Conservation (phyloP, 441 rosid genomes). For the Eruca vesicaria region DNA sequence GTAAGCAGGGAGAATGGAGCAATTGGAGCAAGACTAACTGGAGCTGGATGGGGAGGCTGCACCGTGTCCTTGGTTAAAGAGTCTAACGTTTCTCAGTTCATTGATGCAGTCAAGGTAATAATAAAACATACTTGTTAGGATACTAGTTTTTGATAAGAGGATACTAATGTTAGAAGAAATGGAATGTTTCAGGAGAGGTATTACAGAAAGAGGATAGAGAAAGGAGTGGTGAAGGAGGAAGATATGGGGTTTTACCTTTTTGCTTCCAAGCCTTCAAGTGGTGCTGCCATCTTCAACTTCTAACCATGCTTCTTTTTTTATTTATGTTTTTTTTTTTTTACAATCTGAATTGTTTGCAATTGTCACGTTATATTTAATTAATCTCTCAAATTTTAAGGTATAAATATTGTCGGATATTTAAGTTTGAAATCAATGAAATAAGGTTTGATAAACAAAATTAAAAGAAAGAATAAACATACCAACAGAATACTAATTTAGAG, state of each 20-base stretch:
- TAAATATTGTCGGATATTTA: not conserved
- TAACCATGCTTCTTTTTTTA: constrained; percentile 23
- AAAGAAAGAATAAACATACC: not conserved
- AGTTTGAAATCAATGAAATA: not conserved
- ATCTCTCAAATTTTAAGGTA: not conserved
- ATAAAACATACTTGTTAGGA: not conserved
- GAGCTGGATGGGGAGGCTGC: constrained; percentile 99
- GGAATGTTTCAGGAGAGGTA: constrained; percentile 64
- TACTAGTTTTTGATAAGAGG: not conserved
- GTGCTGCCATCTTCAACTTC: constrained; percentile 87
- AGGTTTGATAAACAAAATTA: not conserved
- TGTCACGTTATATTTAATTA: not conserved
- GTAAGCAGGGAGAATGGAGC: constrained; percentile 69
- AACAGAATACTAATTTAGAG: not conserved
- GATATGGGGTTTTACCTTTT: constrained; percentile 86
- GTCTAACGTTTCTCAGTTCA: constrained; percentile 71
- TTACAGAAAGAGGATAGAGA: constrained; percentile 74
- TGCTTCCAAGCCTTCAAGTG: constrained; percentile 98
- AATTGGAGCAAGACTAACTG: constrained; percentile 94
- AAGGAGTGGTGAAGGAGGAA: constrained; percentile 60
- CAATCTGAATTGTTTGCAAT: not conserved
- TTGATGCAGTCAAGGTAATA: constrained; percentile 70
- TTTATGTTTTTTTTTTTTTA: too few relatives aligned
- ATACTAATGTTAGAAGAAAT: not conserved
- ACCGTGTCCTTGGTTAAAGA: constrained; percentile 91